Evolutionary conservation across 1,139 yeast genomes (phyloP).

Genomic region (Tardiomyces digboiensis): DNA sequence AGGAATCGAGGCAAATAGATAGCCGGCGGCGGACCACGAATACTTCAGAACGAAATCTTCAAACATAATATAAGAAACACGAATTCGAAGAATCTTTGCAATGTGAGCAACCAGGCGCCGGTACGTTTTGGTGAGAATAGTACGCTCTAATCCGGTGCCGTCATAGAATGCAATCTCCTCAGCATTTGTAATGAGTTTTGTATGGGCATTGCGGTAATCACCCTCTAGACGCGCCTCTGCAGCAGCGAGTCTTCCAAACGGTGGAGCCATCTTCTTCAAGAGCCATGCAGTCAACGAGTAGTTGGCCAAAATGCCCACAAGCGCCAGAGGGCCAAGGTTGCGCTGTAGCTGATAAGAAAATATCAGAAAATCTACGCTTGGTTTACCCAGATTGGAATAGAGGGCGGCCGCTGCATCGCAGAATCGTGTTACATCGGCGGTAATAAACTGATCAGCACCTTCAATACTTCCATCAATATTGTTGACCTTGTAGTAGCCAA

Average conservation of each 20-base stretch:
- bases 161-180: conserved; percentile 94
- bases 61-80: conserved; percentile 54
- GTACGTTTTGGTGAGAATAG: conserved; percentile 54
- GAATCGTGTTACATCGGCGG: conserved; percentile 77
- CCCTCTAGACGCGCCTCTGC: conserved; percentile 72
- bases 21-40: conserved; percentile 94
- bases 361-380: conserved; percentile 79
- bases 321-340: conserved; percentile 78
- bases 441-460: conserved; percentile 64
- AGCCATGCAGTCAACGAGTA: conserved; percentile 74
- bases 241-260: conserved; percentile 74
- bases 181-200: conserved; percentile 77
- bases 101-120: conserved; percentile 45
- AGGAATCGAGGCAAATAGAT: conserved; percentile 82
- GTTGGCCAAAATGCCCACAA: conserved; percentile 71
- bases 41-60: conserved; percentile 87
- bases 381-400: conserved; percentile 86
- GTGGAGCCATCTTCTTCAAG: conserved; percentile 67
- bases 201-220: conserved; percentile 77
- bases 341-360: conserved; percentile 79
- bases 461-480: conserved; percentile 34
- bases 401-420: conserved; percentile 77
- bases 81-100: conserved; percentile 33
- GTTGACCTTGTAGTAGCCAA: conserved; percentile 70
- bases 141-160: conserved; percentile 76